These are phyloP conservation scores for Backusella psychrophila DNA, from an alignment of 192 early-diverging fungal genomes.

Conservation along the genomic window DNA sequence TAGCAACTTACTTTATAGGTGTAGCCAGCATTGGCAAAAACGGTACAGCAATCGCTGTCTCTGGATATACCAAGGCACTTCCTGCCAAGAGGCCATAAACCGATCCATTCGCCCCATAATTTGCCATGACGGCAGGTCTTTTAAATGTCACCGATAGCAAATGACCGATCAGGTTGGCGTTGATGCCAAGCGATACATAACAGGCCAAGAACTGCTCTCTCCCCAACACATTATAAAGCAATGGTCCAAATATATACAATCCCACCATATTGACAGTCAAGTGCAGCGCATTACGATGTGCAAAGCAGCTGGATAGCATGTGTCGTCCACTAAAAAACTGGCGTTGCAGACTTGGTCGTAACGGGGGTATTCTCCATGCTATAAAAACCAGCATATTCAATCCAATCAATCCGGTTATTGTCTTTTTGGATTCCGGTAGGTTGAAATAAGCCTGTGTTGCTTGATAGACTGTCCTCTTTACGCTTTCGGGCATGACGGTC, in stretches of 20 bases:
- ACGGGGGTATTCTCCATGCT: conserved; percentile 64
- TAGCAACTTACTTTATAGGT: conserved; percentile 22
- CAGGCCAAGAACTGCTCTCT: conserved; percentile 77
- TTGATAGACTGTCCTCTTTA: background rate
- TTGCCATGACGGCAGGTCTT: conserved; percentile 45
- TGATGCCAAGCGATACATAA: conserved; percentile 68
- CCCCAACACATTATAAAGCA: conserved; percentile 51
- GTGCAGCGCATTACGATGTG: conserved; percentile 69
- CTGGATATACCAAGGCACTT: conserved; percentile 53
- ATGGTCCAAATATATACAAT: conserved; percentile 61
- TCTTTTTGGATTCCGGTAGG: conserved; percentile 8
- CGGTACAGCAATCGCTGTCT: conserved; percentile 53
- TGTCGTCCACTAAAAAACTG: conserved; percentile 76
- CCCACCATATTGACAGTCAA: conserved; percentile 82
- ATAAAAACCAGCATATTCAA: conserved; percentile 70
- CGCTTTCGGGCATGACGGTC: background rate
- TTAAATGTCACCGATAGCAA: conserved; percentile 41
- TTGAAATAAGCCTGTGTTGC: background rate
- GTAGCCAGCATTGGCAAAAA: conserved; percentile 57
- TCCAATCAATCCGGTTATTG: conserved; percentile 53
- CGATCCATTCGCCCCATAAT: conserved; percentile 81
- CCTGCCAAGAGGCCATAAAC: conserved; percentile 69
- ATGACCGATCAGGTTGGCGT: conserved; percentile 71
- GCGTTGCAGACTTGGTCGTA: conserved; percentile 66
- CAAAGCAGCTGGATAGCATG: conserved; percentile 76